Evolutionary conservation across 2,329 filamentous ascomycete genomes (phyloP), one percentile per base, ranked within the genome.

Genomic region (Fusarium tanahbumbuense): DNA sequence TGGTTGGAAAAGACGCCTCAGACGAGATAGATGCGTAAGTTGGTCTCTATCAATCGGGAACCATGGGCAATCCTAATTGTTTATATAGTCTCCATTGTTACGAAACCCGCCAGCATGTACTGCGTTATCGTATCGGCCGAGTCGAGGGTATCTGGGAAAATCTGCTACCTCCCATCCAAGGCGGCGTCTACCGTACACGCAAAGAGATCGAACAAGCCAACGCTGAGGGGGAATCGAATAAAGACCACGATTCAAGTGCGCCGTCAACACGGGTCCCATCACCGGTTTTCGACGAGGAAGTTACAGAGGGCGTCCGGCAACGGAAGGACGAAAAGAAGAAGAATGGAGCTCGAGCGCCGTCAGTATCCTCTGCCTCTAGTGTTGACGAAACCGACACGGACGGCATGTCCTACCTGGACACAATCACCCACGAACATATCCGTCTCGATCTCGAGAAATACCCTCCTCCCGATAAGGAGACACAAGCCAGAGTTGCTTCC

Each of bases 1-100:
- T 98, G 93, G 88, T 98, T 65, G 94, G 94, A 67, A 89, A 92
- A 81, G 94, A 97, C 88, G 95, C 93, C 53, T 98, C 95, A 13
- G 94, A 98, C 79, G 96, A 98, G 81, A 91, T 98, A 67, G 93
- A 91, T 79, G 93, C 91, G 93, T 98, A 86, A 53, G 91, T 47
- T 53, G 64, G 58, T 37, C 58, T 45, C 27, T 30, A 18, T 16
- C 30, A 22, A 47, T 16, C 15, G 13, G 45, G 7, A 32, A 45
- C 16, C 15, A 16, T 37, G n/a, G 23, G 20, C 27, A 27, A 25
- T 56, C 25, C 67, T 74, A 27, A 74, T 48, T 52, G 55, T 50
- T 11, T 20, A 15, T 42, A 15, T 73, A 97, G 93, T 42, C 84
- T 98, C 32, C 96, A 99, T 80, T 98, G 95, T 2, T 73, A 83